A percentile compares a stretch with the other conserved stretches of the same genome.
These are phyloP conservation scores for Adansonia madagascariensis DNA, from an alignment of 441 rosid species.

Conservation along the genomic window DNA sequence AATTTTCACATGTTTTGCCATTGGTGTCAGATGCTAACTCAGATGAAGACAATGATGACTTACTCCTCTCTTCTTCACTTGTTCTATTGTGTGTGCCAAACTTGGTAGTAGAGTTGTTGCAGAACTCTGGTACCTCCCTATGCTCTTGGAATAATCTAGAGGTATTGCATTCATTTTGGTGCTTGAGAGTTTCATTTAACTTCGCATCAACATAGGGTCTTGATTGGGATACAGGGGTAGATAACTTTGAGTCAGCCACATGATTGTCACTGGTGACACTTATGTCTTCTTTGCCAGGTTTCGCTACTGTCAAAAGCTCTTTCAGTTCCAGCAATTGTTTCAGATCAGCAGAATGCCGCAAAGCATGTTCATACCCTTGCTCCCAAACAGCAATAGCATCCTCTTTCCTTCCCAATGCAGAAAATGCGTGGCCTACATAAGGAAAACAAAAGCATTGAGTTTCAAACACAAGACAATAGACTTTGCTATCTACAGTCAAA, in stretches of 20 bases:
- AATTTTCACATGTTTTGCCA: conserved; percentile 40
- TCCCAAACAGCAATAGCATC: conserved; percentile 84
- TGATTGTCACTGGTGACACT: conserved; percentile 36
- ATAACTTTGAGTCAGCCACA: conserved; percentile 36
- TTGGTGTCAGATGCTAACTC: conserved; percentile 43
- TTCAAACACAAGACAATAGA: conserved; percentile 20
- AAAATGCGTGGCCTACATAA: conserved; percentile 74
- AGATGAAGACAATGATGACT: conserved; percentile 35
- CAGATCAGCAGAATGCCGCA: conserved; percentile 78
- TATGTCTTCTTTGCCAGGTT: conserved; percentile 57
- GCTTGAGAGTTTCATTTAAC: conserved; percentile 38
- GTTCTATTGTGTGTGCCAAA: conserved; percentile 32
- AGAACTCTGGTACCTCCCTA: conserved; percentile 37
- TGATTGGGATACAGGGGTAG: conserved; percentile 37
- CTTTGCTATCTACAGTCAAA: neutral
- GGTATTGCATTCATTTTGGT: conserved; percentile 37
- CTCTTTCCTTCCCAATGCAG: conserved; percentile 76
- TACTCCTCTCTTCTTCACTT: conserved; percentile 33
- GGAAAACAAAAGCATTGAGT: conserved; percentile 33
- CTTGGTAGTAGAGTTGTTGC: conserved; percentile 31
- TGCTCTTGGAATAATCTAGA: conserved; percentile 33
- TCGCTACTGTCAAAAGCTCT: conserved; percentile 64
- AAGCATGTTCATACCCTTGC: conserved; percentile 71
- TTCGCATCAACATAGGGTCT: conserved; percentile 40
- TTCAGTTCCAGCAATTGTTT: conserved; percentile 90